Conservation (phyloP, 768 basidiomycete genomes). For the Phaeolepiota aurea region DNA sequence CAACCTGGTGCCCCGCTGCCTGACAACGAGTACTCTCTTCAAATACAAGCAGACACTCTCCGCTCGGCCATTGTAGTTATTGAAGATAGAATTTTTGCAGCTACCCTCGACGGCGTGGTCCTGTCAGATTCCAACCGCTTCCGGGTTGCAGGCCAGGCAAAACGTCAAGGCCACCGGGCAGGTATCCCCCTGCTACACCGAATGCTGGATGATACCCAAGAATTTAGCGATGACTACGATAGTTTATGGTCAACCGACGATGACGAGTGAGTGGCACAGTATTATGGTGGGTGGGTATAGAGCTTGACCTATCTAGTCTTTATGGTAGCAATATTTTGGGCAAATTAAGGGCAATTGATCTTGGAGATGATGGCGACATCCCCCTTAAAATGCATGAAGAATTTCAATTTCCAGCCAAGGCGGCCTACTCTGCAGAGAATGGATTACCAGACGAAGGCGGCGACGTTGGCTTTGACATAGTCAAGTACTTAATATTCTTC, state of each 20-base stretch:
- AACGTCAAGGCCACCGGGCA: neutral
- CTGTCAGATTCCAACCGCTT: neutral
- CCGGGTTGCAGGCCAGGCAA: neutral
- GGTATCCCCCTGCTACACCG: neutral
- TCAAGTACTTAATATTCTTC: neutral
- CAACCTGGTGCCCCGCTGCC: constrained; percentile 17
- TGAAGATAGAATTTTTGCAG: neutral
- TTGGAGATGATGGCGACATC: too few species aligned
- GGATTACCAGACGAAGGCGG: neutral
- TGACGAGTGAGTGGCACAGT: neutral
- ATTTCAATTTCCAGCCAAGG: too few species aligned
- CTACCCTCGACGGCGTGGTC: neutral
- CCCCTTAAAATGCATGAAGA: too few species aligned
- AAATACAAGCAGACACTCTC: constrained; percentile 3
- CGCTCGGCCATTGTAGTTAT: neutral
- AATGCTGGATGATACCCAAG: neutral
- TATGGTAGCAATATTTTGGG: too few species aligned
- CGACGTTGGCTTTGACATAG: neutral
- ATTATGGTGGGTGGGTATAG: too few species aligned
- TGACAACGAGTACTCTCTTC: constrained; percentile 39
- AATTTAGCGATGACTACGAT: too few species aligned
- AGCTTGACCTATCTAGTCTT: too few species aligned
- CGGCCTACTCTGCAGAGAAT: too few species aligned
- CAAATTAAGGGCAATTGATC: too few species aligned
- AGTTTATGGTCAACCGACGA: neutral